Percentiles rank a stretch among this genome's conserved stretches.
Conservation (phyloP, 345 rosid genomes). For the Populus nigra region DNA sequence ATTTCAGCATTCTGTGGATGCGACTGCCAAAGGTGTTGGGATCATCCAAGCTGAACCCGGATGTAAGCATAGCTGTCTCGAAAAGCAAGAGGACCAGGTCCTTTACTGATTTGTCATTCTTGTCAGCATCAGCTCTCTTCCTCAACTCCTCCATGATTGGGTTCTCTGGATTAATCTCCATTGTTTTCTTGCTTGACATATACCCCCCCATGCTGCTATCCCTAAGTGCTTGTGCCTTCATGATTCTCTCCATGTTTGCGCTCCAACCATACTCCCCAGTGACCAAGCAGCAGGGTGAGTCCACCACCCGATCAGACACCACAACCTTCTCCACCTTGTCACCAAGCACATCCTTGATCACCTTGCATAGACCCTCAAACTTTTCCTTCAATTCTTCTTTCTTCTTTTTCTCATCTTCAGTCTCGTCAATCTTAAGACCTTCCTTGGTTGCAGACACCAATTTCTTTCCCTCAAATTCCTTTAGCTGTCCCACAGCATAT, state of each 20-base stretch:
- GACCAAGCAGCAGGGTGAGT: conserved; percentile 21
- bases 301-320: conserved; percentile 21
- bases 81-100: conserved; percentile 15
- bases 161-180: conserved; percentile 24
- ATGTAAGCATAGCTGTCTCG: conserved; percentile 21
- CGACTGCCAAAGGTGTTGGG: conserved; percentile 24
- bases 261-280: conserved; percentile 21
- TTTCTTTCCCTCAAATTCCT: conserved; percentile 23
- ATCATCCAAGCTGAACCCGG: conserved; percentile 21
- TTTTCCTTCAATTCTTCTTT: conserved; percentile 12
- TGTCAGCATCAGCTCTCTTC: conserved; percentile 23
- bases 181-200: conserved; percentile 22
- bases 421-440: conserved; percentile 19
- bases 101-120: conserved; percentile 23
- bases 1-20: conserved; percentile 20
- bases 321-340: conserved; percentile 23
- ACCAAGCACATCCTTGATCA: conserved; percentile 20
- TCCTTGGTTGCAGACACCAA: conserved; percentile 22
- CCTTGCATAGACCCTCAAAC: conserved; percentile 22
- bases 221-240: conserved; percentile 22
- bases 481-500: conserved; percentile 13
- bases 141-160: conserved; percentile 22
- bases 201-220: conserved; percentile 22
- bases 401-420: conserved; percentile 15
- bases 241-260: conserved; percentile 24